Evolutionary conservation across 441 rosid species (phyloP).

Genomic region (Oxalis stricta): DNA sequence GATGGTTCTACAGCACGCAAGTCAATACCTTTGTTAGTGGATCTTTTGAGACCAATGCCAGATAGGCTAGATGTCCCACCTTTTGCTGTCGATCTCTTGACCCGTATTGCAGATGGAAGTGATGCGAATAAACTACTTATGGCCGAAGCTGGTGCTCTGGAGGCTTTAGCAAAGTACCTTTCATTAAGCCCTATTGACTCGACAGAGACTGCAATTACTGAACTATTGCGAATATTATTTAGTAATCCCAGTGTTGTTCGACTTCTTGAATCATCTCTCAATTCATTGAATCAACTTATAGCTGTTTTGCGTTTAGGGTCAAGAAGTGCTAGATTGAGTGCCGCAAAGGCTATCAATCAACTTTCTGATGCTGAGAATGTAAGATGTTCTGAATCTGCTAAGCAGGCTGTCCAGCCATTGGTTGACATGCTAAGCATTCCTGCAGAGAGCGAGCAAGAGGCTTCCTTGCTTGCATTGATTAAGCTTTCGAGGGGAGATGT

Average conservation of each 20-base stretch:
- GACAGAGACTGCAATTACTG: slow-evolving; percentile 48
- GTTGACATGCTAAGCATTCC: slow-evolving; percentile 65
- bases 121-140: slow-evolving; percentile 57
- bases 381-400: slow-evolving; percentile 56
- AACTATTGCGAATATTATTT: slow-evolving; percentile 56
- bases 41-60: slow-evolving; percentile 80
- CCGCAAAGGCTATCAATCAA: slow-evolving; percentile 67
- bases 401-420: slow-evolving; percentile 66
- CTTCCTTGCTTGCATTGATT: slow-evolving; percentile 54
- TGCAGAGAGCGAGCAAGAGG: slow-evolving; percentile 58
- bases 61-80: slow-evolving; percentile 74
- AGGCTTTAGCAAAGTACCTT: slow-evolving; percentile 63
- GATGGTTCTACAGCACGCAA: slow-evolving; percentile 63
- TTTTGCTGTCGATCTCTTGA: slow-evolving; percentile 50
- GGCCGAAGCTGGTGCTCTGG: slow-evolving; percentile 82
- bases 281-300: slow-evolving; percentile 62
- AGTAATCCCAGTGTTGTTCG: slow-evolving; percentile 41
- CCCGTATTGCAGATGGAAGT: slow-evolving; percentile 49
- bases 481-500: slow-evolving; percentile 48
- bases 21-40: slow-evolving; percentile 82
- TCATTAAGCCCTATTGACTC: slow-evolving; percentile 77
- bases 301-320: slow-evolving; percentile 59
- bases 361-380: slow-evolving; percentile 61
- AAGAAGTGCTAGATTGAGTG: slow-evolving; percentile 55
- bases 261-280: slow-evolving; percentile 49